Evolutionary conservation across 2,329 filamentous ascomycete genomes (phyloP).

Genomic region (Aspergillus sergii): DNA sequence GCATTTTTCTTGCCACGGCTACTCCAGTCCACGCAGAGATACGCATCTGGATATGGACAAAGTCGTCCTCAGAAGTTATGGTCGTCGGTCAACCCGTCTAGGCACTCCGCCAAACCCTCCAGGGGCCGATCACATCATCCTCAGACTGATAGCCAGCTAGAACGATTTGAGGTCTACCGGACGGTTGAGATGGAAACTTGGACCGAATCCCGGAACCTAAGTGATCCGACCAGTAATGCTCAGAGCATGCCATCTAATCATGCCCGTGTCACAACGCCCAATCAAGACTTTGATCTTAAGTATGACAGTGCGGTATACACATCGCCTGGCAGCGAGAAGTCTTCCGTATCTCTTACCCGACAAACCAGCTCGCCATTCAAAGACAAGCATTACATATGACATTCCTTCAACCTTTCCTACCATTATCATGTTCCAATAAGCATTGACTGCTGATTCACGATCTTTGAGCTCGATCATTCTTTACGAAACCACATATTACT

Average conservation of each 20-base stretch:
- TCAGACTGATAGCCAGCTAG: constrained; percentile 15
- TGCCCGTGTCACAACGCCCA: constrained; percentile 16
- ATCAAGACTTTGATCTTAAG: constrained; percentile 23
- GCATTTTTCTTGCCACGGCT: constrained; percentile 35
- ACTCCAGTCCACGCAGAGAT: constrained; percentile 30
- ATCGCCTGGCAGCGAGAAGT: constrained; percentile 27
- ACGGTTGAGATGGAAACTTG: constrained; percentile 41
- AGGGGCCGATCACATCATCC: constrained; percentile 15
- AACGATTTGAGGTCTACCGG: constrained; percentile 35
- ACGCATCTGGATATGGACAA: constrained; percentile 21
- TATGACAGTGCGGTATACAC: constrained; percentile 18
- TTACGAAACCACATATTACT: not conserved
- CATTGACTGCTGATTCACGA: not conserved
- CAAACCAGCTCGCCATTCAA: constrained; percentile 7
- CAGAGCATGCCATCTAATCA: constrained; percentile 23
- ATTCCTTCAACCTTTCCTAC: not conserved
- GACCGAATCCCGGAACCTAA: constrained; percentile 26
- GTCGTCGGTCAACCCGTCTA: constrained; percentile 27
- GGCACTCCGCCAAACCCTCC: constrained; percentile 19
- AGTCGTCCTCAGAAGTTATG: constrained; percentile 25
- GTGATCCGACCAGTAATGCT: constrained; percentile 15
- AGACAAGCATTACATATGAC: constrained; percentile 9
- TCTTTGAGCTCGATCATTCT: not conserved
- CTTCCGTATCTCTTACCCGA: constrained; percentile 17
- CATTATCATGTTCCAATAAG: not conserved